These are phyloP conservation scores for Neopestalotiopsis rosae DNA, from an alignment of 2,329 filamentous ascomycete genomes.

Conservation along the genomic window DNA sequence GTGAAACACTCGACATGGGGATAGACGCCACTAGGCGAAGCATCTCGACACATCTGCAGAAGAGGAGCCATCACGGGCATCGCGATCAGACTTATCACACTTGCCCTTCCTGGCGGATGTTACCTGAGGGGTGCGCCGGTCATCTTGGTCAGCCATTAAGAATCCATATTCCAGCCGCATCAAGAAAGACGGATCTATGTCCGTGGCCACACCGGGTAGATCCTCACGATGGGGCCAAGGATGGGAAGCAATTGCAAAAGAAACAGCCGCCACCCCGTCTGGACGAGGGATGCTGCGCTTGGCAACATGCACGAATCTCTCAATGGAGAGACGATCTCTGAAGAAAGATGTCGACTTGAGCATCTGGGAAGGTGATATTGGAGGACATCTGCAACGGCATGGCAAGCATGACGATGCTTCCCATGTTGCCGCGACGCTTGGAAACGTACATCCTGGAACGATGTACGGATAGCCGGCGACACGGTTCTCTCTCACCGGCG, in stretches of 20 bases:
- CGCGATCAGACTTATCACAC: conserved; percentile 14
- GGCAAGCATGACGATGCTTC: background rate
- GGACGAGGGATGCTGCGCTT: background rate
- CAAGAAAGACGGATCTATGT: background rate
- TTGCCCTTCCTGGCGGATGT: conserved; percentile 16
- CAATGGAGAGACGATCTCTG: background rate
- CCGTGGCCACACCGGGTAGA: conserved; percentile 1
- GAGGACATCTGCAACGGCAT: background rate
- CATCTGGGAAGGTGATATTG: conserved; percentile 1
- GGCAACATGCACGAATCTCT: background rate
- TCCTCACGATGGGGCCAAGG: background rate
- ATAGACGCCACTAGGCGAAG: conserved; percentile 4
- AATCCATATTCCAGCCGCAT: background rate
- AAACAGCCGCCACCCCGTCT: background rate
- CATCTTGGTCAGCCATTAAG: conserved; percentile 1
- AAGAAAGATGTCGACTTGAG: background rate
- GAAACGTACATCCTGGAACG: background rate
- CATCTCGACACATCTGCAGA: background rate
- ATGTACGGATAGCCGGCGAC: background rate
- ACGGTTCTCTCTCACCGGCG: background rate
- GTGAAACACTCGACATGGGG: conserved; percentile 6
- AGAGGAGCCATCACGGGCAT: background rate
- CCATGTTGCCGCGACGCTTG: conserved; percentile 1
- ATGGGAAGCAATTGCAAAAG: background rate
- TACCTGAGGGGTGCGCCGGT: background rate